Percentiles rank a stretch among this genome's conserved stretches.
phyloP scores from a whole-genome alignment of 2,329 filamentous ascomycete genomes.

The Aspergillus costaricaensis region DNA sequence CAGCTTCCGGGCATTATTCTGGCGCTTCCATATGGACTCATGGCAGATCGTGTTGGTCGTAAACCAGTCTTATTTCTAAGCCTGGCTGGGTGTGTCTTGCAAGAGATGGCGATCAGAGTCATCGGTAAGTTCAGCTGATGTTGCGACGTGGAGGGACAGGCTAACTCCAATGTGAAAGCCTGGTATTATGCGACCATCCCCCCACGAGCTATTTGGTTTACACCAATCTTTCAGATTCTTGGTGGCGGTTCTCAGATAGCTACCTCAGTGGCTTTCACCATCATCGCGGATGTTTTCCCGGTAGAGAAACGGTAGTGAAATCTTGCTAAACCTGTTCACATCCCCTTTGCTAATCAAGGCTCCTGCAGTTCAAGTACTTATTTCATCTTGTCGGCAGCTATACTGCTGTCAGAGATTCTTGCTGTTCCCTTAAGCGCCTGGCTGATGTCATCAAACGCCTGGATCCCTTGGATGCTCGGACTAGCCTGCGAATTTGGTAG shows the following conservation, averaged over 20 bases:
- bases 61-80: conserved; percentile 12
- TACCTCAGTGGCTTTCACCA: conserved; percentile 12
- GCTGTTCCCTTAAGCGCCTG: conserved; percentile 16
- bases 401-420: conserved; percentile 11
- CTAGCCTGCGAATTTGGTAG: conserved; percentile 9
- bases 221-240: conserved; percentile 16
- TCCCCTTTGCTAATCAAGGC: neutral
- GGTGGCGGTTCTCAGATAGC: conserved; percentile 16
- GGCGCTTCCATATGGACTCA: conserved; percentile 17
- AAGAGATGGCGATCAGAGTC: conserved; percentile 10
- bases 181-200: conserved; percentile 14
- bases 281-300: conserved; percentile 17
- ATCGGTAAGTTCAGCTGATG: conserved; percentile 10
- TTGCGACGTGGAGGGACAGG: neutral
- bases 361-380: conserved; percentile 11
- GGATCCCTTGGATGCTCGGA: conserved; percentile 14
- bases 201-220: conserved; percentile 15
- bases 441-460: conserved; percentile 13
- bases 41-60: conserved; percentile 17
- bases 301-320: conserved; percentile 11
- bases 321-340: neutral
- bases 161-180: conserved; percentile 1
- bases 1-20: conserved; percentile 15
- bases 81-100: conserved; percentile 8
- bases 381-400: conserved; percentile 9